Evolutionary conservation across 805 yeast species (phyloP), one percentile per base, ranked within the genome.

Genomic region (Saccharomycopsis oosterbeekiorum): DNA sequence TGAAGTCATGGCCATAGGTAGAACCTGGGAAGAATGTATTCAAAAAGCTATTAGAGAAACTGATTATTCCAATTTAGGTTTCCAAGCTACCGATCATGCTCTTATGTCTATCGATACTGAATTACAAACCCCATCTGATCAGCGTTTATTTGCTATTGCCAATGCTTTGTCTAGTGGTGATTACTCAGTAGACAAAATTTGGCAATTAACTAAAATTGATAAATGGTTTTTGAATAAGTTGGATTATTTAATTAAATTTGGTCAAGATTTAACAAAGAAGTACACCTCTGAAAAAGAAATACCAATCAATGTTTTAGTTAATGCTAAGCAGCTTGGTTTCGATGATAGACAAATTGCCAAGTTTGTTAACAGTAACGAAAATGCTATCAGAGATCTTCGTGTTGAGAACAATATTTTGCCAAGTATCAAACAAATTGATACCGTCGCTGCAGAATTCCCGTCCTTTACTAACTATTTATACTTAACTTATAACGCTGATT

Each of bases 391-490:
- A 76, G 83, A 93, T 74, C 76, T 87, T 70, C 86, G 99, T 78
- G 84, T 86, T 69, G 96, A 89, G 69, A 84, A 83, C 61, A 96
- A 96, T 60, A 83, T 93, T 66, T 77, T 85, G 63, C 99, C 99
- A 67, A 89, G 88, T 72, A 97, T 91, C 65, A 93, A 93, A 75
- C 97, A 92, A 75, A 94, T 93, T 70, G 99, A 93, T 79, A 93
- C 99, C 36, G 96, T 93, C 67, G 99, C 99, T 58, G 98, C 99
- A 58, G 99, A 93, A 76, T 94, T 93, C 84, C 99, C 99, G 59
- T 97, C 97, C 57, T 81, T 74, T 77, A 93, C 99, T 69, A 93
- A 93, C 79, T 93, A 93, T 76, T 79, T 93, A 75, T 93, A 94
- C 79, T 83, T 89, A 75, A 94, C 98, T 43, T 93, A 94, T 78